These are phyloP conservation scores for Citrus australasica DNA, from an alignment of 345 rosid species.

Conservation along the genomic window DNA sequence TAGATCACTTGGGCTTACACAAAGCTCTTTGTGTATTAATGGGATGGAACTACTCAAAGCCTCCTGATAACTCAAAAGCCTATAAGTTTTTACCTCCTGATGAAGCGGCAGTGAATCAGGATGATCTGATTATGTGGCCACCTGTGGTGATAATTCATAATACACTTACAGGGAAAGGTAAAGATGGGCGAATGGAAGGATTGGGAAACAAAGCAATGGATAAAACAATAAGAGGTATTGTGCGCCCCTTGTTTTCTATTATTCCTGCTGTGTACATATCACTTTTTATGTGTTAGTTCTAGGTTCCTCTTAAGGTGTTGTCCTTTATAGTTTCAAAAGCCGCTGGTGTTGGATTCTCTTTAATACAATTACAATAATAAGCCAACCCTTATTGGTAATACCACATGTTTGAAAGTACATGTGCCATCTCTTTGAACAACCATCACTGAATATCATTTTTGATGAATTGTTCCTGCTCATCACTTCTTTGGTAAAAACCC, in stretches of 20 bases:
- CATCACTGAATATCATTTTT: background rate
- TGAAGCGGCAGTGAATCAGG: conserved; percentile 75
- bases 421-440: background rate
- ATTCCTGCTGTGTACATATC: conserved; percentile 19
- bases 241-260: conserved; percentile 28
- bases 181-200: conserved; percentile 97
- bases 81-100: conserved; percentile 75
- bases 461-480: background rate
- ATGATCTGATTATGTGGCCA: conserved; percentile 95
- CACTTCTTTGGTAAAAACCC: background rate
- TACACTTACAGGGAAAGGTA: conserved; percentile 89
- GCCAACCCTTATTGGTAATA: background rate
- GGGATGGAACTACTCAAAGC: conserved; percentile 88
- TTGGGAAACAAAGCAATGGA: conserved; percentile 97
- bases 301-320: conserved; percentile 12
- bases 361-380: background rate
- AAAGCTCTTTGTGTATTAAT: conserved; percentile 89
- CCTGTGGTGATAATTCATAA: conserved; percentile 90
- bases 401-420: background rate
- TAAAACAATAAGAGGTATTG: conserved; percentile 84
- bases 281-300: conserved; percentile 1
- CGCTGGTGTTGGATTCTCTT: background rate
- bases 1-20: conserved; percentile 96
- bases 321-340: background rate
- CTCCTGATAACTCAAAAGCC: conserved; percentile 84